Evolutionary conservation across 306 rosid genomes (phyloP).

Genomic region (Psophocarpus tetragonolobus): DNA sequence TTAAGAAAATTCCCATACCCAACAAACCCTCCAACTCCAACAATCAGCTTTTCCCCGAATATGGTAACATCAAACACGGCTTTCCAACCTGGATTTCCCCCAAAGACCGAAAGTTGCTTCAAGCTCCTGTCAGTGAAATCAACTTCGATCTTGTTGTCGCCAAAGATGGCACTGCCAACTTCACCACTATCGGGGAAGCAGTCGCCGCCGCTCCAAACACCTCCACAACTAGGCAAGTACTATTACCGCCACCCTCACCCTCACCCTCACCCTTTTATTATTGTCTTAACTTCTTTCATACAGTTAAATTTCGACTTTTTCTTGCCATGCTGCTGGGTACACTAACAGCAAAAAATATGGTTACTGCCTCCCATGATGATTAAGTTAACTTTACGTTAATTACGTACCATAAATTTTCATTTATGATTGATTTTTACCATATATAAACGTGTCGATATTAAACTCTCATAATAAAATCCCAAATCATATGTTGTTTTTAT

Average conservation of each 20-base stretch:
- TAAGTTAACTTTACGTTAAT: too few species aligned
- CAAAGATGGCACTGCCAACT: constrained; percentile 81
- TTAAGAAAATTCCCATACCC: constrained; percentile 60
- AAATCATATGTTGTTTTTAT: too few species aligned
- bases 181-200: constrained; percentile 64
- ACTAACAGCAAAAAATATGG: too few species aligned
- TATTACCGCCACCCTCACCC: neutral
- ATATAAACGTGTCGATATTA: too few species aligned
- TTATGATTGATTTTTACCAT: too few species aligned
- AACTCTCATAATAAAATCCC: too few species aligned
- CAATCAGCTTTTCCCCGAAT: constrained; percentile 49
- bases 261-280: neutral
- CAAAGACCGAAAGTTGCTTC: constrained; percentile 59
- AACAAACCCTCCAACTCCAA: neutral
- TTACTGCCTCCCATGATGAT: too few species aligned
- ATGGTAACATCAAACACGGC: constrained; percentile 52
- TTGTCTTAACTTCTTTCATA: neutral
- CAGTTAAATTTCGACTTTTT: too few species aligned
- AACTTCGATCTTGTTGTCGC: constrained; percentile 70
- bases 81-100: constrained; percentile 66
- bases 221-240: constrained; percentile 63
- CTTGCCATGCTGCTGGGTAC: too few species aligned
- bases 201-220: constrained; percentile 82
- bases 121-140: constrained; percentile 46
- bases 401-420: too few species aligned